phyloP scores from a whole-genome alignment of 768 basidiomycete species.

The Ramaria sp. region DNA sequence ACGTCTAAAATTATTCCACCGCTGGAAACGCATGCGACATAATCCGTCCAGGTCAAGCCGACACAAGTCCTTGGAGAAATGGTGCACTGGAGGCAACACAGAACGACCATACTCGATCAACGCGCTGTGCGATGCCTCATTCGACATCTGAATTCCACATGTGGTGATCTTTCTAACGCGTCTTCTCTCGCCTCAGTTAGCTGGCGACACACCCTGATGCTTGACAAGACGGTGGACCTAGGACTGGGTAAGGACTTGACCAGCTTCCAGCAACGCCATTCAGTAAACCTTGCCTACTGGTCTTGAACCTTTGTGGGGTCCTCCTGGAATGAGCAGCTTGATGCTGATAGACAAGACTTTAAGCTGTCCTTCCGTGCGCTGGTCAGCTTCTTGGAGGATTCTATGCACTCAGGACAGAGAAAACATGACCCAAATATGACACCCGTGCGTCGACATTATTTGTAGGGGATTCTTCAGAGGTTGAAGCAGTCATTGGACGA shows the following conservation, averaged over 20 bases:
- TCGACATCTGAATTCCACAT: background rate
- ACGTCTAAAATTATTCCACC: background rate
- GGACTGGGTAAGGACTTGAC: background rate
- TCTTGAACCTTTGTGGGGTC: background rate
- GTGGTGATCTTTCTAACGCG: background rate
- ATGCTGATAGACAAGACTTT: background rate
- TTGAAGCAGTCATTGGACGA: background rate
- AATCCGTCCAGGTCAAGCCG: background rate
- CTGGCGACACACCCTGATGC: background rate
- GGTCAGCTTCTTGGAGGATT: background rate
- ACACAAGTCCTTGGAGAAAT: constrained; percentile 7
- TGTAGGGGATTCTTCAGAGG: background rate
- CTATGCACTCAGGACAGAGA: background rate
- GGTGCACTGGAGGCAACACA: background rate
- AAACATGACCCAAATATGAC: background rate
- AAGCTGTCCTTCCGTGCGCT: background rate
- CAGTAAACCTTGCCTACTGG: constrained; percentile 3
- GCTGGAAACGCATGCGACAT: background rate
- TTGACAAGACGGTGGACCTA: background rate
- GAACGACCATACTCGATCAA: background rate
- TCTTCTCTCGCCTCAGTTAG: background rate
- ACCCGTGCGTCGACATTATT: constrained; percentile 1
- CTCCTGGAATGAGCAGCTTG: background rate
- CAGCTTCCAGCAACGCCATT: background rate
- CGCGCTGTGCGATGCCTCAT: background rate